Conservation (phyloP, 805 yeast genomes). For the Yarrowia porcina region DNA sequence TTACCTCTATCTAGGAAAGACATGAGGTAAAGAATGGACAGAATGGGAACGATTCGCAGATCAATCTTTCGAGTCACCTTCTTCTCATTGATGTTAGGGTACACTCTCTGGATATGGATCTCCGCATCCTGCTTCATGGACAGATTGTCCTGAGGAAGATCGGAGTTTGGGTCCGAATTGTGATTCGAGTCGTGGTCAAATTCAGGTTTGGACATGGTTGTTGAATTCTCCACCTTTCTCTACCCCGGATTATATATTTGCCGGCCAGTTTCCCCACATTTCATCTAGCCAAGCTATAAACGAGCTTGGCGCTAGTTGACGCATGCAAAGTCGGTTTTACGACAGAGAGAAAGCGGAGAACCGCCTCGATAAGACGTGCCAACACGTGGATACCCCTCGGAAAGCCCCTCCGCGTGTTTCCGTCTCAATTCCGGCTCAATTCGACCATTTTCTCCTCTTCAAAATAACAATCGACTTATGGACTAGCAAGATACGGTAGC, state of each 20-base stretch:
- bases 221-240: too few relatives aligned
- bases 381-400: too few relatives aligned
- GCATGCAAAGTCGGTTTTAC: not conserved
- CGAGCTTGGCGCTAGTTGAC: not conserved
- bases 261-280: not conserved
- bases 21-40: constrained; percentile 47
- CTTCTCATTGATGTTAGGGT: not conserved
- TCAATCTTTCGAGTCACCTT: constrained; percentile 42
- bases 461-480: not conserved
- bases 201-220: too few relatives aligned
- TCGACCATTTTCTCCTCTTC: too few relatives aligned
- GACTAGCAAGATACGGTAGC: not conserved
- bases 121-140: not conserved
- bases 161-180: too few relatives aligned
- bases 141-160: too few relatives aligned
- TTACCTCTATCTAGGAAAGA: constrained; percentile 53
- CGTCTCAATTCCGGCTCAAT: too few relatives aligned
- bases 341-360: too few relatives aligned
- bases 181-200: too few relatives aligned
- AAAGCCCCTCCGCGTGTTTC: too few relatives aligned
- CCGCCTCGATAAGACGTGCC: too few relatives aligned
- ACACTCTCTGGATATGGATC: not conserved
- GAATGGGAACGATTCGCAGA: constrained; percentile 45
- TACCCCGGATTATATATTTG: not conserved
- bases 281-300: not conserved